Base-by-base conservation (phyloP, 108 stramenopile species). In the Stephanodiscus triporus region DNA sequence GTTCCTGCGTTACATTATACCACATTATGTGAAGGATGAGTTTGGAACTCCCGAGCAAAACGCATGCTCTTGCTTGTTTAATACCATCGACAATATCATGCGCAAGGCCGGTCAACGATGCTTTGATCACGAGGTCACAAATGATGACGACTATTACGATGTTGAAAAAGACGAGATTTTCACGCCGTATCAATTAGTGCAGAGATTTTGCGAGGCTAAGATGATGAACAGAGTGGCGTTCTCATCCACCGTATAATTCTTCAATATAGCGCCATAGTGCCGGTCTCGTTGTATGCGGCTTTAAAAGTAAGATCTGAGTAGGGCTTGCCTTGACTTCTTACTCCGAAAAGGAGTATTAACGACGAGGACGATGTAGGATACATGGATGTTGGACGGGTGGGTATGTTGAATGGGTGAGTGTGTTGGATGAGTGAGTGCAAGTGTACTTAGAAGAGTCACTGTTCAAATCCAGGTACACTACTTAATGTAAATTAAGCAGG, bases 11-110 rank as follows among this genome's bases (percentile, higher is more conserved):
- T 85, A 81, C 49, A 45, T 92, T 53, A 57, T 95, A n/a, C 89
- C 89, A 23, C 91, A 91, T 80, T 95, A 81, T 57, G 77, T 95
- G 16, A 88, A 81, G 42, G 88, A 92, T 67, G 89, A 87, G 37
- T 77, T 81, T 43, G 74, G 79, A 17, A 68, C 79, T 19, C 75
- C 89, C 9, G 87, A 88, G n/a, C 70, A 79, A 2, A 77, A 73
- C 50, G 77, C 70, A 4, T 77, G 73, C 63, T 73, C 76, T 0
- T 50, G 72, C 58, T 49, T 87, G 24, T 81, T 68, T 13, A 85
- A 80, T 60, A 67, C 58, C n/a, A 70, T 87, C 38, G 75, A 84
- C 68, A 78, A 87, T 53, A 63, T 83, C 23, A 69, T 87, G 67
- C 78, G 71, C 34, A 80, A 76, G 59, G 84, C 83, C 8, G 84